phyloP scores from a whole-genome alignment of 208 protist species.

The Kentomonas sorsogonicus region DNA sequence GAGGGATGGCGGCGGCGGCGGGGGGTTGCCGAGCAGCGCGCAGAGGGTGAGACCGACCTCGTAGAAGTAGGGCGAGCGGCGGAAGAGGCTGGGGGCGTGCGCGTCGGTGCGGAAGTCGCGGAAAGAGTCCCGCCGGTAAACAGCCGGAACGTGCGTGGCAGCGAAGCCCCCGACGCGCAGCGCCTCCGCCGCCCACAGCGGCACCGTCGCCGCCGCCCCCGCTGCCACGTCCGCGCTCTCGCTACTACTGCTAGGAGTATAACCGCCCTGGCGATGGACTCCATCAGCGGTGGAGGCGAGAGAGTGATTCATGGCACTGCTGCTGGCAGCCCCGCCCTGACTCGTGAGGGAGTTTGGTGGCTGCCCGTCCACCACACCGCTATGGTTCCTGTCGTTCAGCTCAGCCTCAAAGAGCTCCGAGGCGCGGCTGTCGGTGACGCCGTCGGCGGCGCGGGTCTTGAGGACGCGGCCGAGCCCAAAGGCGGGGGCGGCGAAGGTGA shows the following conservation, averaged over 20 bases:
- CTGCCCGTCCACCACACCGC: too few species aligned
- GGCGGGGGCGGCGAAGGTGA: constrained; percentile 46
- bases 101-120: constrained; percentile 78
- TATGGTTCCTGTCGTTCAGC: too few species aligned
- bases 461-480: constrained; percentile 53
- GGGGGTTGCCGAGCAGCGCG: constrained; percentile 42
- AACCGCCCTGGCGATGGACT: too few species aligned
- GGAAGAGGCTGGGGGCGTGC: constrained; percentile 48
- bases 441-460: constrained; percentile 28
- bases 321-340: too few species aligned
- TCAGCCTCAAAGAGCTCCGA: too few species aligned
- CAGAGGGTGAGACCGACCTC: constrained; percentile 48
- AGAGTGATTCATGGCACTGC: too few species aligned
- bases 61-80: constrained; percentile 69
- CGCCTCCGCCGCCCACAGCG: constrained; percentile 52
- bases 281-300: too few species aligned
- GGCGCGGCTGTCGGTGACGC: constrained; percentile 28
- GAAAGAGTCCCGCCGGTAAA: constrained; percentile 58
- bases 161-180: constrained; percentile 49
- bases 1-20: too few species aligned
- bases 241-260: too few species aligned
- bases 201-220: constrained; percentile 44
- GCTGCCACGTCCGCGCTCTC: constrained; percentile 34
- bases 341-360: too few species aligned
- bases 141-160: constrained; percentile 35